Evolutionary conservation across 2,329 filamentous ascomycete genomes (phyloP).

Genomic region (Penicillium fuscoglaucum): DNA sequence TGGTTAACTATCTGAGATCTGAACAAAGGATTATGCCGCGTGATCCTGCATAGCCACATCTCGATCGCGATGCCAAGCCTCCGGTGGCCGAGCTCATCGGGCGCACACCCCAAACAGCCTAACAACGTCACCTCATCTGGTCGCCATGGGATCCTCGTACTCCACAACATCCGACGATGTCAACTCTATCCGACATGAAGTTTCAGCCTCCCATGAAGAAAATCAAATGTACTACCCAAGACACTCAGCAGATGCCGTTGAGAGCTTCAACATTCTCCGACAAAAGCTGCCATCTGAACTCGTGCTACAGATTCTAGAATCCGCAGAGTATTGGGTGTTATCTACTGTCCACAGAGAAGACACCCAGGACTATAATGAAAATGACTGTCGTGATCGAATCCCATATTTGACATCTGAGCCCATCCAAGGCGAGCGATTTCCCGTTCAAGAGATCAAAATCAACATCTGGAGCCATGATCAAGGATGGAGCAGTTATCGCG

Average conservation of each 20-base stretch:
- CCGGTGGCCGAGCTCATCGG: background rate
- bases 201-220: background rate
- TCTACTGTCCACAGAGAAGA: background rate
- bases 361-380: background rate
- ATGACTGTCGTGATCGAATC: background rate
- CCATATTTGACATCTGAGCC: slow-evolving; percentile 11
- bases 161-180: background rate
- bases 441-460: slow-evolving; percentile 12
- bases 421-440: slow-evolving; percentile 6
- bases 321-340: slow-evolving; percentile 12
- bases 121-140: background rate
- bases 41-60: background rate
- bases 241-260: slow-evolving; percentile 2
- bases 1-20: too few species aligned
- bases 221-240: slow-evolving; percentile 1
- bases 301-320: slow-evolving; percentile 5
- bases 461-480: slow-evolving; percentile 14
- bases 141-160: background rate
- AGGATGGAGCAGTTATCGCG: slow-evolving; percentile 7
- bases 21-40: background rate
- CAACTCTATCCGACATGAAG: background rate
- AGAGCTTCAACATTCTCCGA: slow-evolving; percentile 7
- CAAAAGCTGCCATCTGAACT: slow-evolving; percentile 11
- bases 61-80: background rate
- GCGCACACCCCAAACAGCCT: background rate